Conservation (phyloP, 2,329 filamentous ascomycete genomes). For the Clarireedia paspali region DNA sequence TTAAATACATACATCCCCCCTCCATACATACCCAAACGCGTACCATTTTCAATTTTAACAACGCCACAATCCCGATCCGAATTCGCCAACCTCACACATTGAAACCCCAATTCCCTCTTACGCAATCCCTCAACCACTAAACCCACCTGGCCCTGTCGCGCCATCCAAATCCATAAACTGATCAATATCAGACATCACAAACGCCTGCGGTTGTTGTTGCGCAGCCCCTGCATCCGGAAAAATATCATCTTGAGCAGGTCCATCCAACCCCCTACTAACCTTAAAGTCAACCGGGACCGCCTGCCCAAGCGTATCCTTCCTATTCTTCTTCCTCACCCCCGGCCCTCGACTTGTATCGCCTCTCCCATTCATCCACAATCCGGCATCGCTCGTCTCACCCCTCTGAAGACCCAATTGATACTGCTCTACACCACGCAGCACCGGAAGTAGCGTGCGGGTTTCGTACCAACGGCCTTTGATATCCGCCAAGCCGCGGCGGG, state of each 20-base stretch:
- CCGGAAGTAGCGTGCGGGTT: slow-evolving; percentile 39
- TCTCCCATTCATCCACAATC: slow-evolving; percentile 39
- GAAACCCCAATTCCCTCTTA: too few species aligned
- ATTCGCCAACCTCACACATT: too few species aligned
- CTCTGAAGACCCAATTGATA: slow-evolving; percentile 29
- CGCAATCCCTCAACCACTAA: not conserved
- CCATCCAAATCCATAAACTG: slow-evolving; percentile 14
- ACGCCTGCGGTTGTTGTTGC: not conserved
- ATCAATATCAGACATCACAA: slow-evolving; percentile 10
- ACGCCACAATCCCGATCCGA: too few species aligned
- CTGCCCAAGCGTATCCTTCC: slow-evolving; percentile 28
- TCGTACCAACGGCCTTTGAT: slow-evolving; percentile 57
- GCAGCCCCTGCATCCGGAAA: slow-evolving; percentile 22
- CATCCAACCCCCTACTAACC: slow-evolving; percentile 30
- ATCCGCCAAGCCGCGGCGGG: slow-evolving; percentile 33
- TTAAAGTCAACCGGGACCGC: slow-evolving; percentile 29
- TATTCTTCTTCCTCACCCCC: slow-evolving; percentile 26
- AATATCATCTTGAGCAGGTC: slow-evolving; percentile 19
- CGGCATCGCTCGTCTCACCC: slow-evolving; percentile 34
- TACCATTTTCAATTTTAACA: too few species aligned
- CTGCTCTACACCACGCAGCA: slow-evolving; percentile 25
- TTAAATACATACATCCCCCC: too few species aligned
- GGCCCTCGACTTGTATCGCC: slow-evolving; percentile 31
- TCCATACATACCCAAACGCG: too few species aligned
- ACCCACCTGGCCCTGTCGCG: not conserved